Percentiles rank a stretch among this genome's conserved stretches.
These are phyloP conservation scores for Hylodesmum podocarpum DNA, from an alignment of 306 rosid genomes.

Conservation along the genomic window DNA sequence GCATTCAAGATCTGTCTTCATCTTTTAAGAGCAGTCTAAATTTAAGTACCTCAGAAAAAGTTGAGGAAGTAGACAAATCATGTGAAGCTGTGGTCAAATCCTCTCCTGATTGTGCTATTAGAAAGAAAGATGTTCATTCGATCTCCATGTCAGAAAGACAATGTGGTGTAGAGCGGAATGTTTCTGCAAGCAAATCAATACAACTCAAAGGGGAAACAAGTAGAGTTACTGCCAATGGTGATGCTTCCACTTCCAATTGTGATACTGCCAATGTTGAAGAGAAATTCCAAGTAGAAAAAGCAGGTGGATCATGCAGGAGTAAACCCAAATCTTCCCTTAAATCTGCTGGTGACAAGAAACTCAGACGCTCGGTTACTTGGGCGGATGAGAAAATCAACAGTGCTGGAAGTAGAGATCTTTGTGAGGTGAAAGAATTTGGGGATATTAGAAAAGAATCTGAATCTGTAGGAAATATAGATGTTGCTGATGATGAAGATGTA, in stretches of 20 bases:
- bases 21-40: slow-evolving; percentile 42
- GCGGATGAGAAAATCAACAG: slow-evolving; percentile 59
- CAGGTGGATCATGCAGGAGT: slow-evolving; percentile 34
- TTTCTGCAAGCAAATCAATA: slow-evolving; percentile 36
- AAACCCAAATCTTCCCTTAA: slow-evolving; percentile 68
- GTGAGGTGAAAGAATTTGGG: slow-evolving; percentile 50
- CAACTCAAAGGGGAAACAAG: slow-evolving; percentile 34
- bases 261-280: slow-evolving; percentile 40
- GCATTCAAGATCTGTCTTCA: slow-evolving; percentile 45
- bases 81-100: slow-evolving; percentile 39
- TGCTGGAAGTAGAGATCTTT: slow-evolving; percentile 46
- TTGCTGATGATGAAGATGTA: slow-evolving; percentile 39
- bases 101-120: slow-evolving; percentile 38
- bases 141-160: slow-evolving; percentile 41
- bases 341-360: slow-evolving; percentile 53
- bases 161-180: slow-evolving; percentile 29
- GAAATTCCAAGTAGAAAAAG: slow-evolving; percentile 31
- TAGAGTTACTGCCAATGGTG: slow-evolving; percentile 28
- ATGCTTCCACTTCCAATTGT: slow-evolving; percentile 33
- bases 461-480: slow-evolving; percentile 10
- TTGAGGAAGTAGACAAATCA: slow-evolving; percentile 40
- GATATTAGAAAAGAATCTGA: slow-evolving; percentile 28
- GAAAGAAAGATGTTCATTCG: slow-evolving; percentile 32
- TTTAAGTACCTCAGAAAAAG: slow-evolving; percentile 31
- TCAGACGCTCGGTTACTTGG: slow-evolving; percentile 81